These are phyloP conservation scores for Rubroshorea leprosula DNA, from an alignment of 345 rosid species.

Conservation along the genomic window DNA sequence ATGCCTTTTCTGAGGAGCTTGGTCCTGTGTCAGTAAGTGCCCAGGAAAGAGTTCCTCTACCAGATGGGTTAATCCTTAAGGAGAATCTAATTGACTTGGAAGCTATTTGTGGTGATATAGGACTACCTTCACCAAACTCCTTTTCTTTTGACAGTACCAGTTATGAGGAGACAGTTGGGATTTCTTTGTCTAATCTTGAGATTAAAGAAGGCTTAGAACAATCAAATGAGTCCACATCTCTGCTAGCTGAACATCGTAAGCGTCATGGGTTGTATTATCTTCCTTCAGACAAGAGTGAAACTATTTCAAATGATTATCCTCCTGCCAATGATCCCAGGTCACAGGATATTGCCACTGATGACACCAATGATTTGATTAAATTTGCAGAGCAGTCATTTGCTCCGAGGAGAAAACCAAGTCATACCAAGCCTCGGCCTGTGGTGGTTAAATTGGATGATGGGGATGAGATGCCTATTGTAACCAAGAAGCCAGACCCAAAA, in stretches of 20 bases:
- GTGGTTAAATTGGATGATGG: slow-evolving; percentile 86
- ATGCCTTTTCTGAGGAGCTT: slow-evolving; percentile 68
- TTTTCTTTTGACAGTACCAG: slow-evolving; percentile 33
- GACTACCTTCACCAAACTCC: slow-evolving; percentile 35
- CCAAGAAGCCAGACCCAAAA: slow-evolving; percentile 29
- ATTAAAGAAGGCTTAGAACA: slow-evolving; percentile 53
- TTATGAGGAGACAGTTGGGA: slow-evolving; percentile 35
- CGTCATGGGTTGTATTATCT: slow-evolving; percentile 82
- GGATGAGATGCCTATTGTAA: slow-evolving; percentile 27
- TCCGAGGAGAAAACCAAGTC: slow-evolving; percentile 47
- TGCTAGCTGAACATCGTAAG: slow-evolving; percentile 84
- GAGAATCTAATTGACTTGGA: slow-evolving; percentile 72
- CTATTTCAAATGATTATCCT: slow-evolving; percentile 53
- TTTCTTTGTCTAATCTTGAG: slow-evolving; percentile 29
- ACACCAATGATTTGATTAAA: slow-evolving; percentile 39
- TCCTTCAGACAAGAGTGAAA: slow-evolving; percentile 49
- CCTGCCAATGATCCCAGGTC: slow-evolving; percentile 62
- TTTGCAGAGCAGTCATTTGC: slow-evolving; percentile 50
- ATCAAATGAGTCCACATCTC: slow-evolving; percentile 57
- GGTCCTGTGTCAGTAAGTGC: slow-evolving; percentile 66
- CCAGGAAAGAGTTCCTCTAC: slow-evolving; percentile 57
- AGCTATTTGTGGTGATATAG: slow-evolving; percentile 42
- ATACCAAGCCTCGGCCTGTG: slow-evolving; percentile 79
- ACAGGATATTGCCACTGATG: slow-evolving; percentile 27
- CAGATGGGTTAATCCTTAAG: slow-evolving; percentile 58